phyloP scores from a whole-genome alignment of 768 basidiomycete species.

The Fistulinella prunicolor region DNA sequence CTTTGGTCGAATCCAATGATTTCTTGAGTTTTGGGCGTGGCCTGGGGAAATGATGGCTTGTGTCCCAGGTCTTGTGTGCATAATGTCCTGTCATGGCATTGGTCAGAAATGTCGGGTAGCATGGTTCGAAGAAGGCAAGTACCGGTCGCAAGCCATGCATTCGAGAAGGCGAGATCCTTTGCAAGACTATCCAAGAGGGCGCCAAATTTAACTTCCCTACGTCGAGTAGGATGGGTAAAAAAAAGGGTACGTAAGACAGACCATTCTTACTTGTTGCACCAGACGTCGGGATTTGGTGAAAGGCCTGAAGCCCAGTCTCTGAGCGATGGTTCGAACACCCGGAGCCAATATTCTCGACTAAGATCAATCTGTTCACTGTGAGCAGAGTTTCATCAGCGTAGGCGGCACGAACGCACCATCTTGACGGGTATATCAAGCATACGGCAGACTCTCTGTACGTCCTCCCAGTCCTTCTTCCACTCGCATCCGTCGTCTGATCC shows the following conservation, averaged over 20 bases:
- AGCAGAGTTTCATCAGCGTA: conserved; percentile 1
- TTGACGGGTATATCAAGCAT: conserved; percentile 69
- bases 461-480: conserved; percentile 95
- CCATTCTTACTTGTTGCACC: conserved; percentile 71
- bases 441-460: conserved; percentile 79
- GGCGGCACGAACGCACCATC: conserved; percentile 45
- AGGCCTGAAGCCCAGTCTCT: conserved; percentile 70
- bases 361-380: conserved; percentile 64
- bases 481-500: conserved; percentile 82
- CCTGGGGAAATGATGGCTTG: neutral
- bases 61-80: conserved; percentile 63
- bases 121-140: neutral
- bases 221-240: neutral
- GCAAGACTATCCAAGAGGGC: conserved; percentile 69
- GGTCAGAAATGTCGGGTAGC: neutral
- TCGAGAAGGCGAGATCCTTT: conserved; percentile 24
- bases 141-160: conserved; percentile 83
- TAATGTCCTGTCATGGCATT: conserved; percentile 66
- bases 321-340: conserved; percentile 87
- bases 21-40: conserved; percentile 53
- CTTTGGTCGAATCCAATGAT: conserved; percentile 62
- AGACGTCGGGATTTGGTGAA: conserved; percentile 92
- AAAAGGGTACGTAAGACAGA: neutral
- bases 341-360: conserved; percentile 86
- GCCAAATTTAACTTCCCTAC: conserved; percentile 89